A percentile compares a stretch with the other conserved stretches of the same genome.
Conservation (phyloP, 225 moss, liverwort and hornwort species). For the Physcomitrellopsis africana region DNA sequence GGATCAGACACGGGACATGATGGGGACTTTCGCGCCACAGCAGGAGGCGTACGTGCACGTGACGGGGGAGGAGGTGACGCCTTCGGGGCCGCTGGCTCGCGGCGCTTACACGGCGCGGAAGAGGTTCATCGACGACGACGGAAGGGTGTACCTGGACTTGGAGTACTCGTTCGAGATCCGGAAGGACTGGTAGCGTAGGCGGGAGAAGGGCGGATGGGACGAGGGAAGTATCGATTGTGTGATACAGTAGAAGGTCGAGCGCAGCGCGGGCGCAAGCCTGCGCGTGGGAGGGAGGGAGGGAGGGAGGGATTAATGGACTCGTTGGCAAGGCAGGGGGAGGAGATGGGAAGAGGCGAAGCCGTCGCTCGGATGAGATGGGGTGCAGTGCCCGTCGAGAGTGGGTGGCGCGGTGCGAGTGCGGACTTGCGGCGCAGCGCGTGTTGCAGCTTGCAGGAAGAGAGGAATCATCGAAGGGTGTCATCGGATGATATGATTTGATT, state of each 20-base stretch:
- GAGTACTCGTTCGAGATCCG: conserved; percentile 96
- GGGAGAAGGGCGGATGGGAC: not conserved
- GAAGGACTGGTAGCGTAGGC: conserved; percentile 54
- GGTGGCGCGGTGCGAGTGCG: too few relatives aligned
- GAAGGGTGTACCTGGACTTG: conserved; percentile 71
- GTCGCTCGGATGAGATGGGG: too few relatives aligned
- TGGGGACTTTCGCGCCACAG: conserved; percentile 90
- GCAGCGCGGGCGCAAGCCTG: too few relatives aligned
- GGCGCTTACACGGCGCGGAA: conserved; percentile 93
- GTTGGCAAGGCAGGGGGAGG: too few relatives aligned
- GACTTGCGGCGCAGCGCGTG: too few relatives aligned
- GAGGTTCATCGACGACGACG: conserved; percentile 90
- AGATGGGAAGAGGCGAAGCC: too few relatives aligned
- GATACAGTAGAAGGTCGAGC: not conserved
- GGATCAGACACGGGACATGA: conserved; percentile 87
- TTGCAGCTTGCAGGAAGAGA: too few relatives aligned
- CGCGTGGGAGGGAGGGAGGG: too few relatives aligned
- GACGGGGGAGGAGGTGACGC: conserved; percentile 90
- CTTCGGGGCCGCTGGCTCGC: conserved; percentile 84
- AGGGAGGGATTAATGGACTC: too few relatives aligned
- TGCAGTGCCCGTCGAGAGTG: too few relatives aligned
- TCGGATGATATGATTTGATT: too few relatives aligned
- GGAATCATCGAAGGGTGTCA: too few relatives aligned
- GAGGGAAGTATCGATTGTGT: conserved; percentile 26
- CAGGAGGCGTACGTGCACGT: conserved; percentile 78